Base-by-base conservation (phyloP, 2,329 filamentous ascomycete species). In the Monosporascus sp. region DNA sequence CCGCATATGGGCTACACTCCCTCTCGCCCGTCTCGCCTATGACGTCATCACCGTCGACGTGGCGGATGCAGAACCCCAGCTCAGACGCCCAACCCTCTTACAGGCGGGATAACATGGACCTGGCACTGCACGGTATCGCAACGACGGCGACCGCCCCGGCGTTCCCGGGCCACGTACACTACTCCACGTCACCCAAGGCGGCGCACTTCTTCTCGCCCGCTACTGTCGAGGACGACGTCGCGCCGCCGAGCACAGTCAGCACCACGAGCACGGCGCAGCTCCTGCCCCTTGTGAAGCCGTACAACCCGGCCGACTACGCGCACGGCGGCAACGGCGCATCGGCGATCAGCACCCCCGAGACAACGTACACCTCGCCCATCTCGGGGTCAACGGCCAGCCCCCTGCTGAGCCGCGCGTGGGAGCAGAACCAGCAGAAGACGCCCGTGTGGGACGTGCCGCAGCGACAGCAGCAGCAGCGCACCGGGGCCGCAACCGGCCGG, bases 291-390 rank as follows among this genome's bases (percentile, higher is more conserved):
- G 4, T 15, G n/a, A 61, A 60, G 7, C 58, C 64, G 1, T 69
- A 69, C 41, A 66, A 68, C 40, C 67, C 67, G 3, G 63, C 64
- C 22, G 66, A 69, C 26, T 68, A 67, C 49, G 60, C 56, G 18
- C 46, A 61, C 45, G 50, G 40, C 15, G 31, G 50, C 58, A 31
- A 62, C 59, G 22, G 60, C 61, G 35, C 56, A 59, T 35, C 31
- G 31, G 31, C 31, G 15, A 52, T 54, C 14, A 55, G 59, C 3
- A 51, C 51, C 20, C 54, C 58, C 9, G 56, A 54, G 22, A 56
- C 55, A 9, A 20, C 53, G 4, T 68, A 62, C 24, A 55, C 51
- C 11, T 67, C 65, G 31, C 66, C 66, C 18, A 63, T 52, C 5
- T 68, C 65, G 0, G 66, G 56, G 5, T 62, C 65, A 8, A 67